Evolutionary conservation across 139 green algal genomes (phyloP), one percentile per base, ranked within the genome.

Genomic region (Diplosphaera chodatii): DNA sequence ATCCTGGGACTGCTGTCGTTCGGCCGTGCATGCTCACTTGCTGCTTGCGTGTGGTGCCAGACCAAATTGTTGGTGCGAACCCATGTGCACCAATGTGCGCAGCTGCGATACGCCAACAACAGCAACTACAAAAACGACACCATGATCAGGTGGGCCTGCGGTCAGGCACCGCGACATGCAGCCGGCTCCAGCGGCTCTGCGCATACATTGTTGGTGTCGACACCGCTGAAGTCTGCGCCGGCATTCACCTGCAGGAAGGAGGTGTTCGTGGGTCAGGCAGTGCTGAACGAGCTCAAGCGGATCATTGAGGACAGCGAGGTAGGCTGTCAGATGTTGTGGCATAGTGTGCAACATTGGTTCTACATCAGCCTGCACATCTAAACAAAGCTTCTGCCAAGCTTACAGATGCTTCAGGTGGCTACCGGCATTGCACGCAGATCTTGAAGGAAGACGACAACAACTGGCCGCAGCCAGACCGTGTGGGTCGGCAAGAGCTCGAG

Each of bases 41-140:
- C n/a, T n/a, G n/a, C n/a, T n/a, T n/a, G n/a, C n/a, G n/a, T n/a
- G n/a, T n/a, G n/a, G n/a, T n/a, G n/a, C n/a, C n/a, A n/a, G n/a
- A n/a, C n/a, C n/a, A n/a, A n/a, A 68, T 5, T 40, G 10, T 28
- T 34, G 29, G 18, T 37, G 63, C 63, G 21, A 41, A 13, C 1
- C 30, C 25, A 34, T 23, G 22, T 55, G 41, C 48, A 32, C 22
- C 28, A 18, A 6, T 33, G 25, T 59, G 6, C 67, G 78, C 89
- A 98, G 91, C 75, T 98, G 70, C 83, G 94, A 0, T 99, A 99
- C 76, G 91, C 94, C 1, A 99, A 99, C 86, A 98, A 99, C 81
- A 94, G 85, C 15, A 93, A 98, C 79, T 99, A 99, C 90, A 98
- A 98, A 76, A 96, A 97, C 71, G 94, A 99, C 77, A 92, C 87